phyloP scores from a whole-genome alignment of 1,284 basidiomycete genomes.

The Fomitopsis betulina region DNA sequence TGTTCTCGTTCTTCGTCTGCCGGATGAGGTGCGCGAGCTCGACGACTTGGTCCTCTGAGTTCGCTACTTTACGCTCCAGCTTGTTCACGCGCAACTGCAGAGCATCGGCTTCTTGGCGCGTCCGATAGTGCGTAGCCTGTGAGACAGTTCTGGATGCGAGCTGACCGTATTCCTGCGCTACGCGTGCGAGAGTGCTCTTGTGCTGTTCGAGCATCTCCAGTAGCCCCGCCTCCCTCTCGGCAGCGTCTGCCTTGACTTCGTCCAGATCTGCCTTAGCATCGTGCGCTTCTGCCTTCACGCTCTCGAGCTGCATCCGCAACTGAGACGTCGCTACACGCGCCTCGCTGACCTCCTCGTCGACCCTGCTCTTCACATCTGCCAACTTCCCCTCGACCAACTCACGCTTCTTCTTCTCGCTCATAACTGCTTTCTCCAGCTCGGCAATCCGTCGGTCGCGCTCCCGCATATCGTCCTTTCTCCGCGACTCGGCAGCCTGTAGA shows the following conservation, averaged over 20 bases:
- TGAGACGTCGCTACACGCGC: conserved; percentile 30
- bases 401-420: conserved; percentile 45
- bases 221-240: conserved; percentile 38
- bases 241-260: conserved; percentile 20
- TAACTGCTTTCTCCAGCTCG: conserved; percentile 51
- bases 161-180: conserved; percentile 55
- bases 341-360: conserved; percentile 36
- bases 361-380: conserved; percentile 38
- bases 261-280: conserved; percentile 24
- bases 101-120: conserved; percentile 38
- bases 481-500: conserved; percentile 43
- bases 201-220: conserved; percentile 47
- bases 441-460: conserved; percentile 50
- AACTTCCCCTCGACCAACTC: conserved; percentile 41
- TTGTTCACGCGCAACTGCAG: conserved; percentile 44
- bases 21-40: conserved; percentile 63
- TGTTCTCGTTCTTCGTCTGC: conserved; percentile 48
- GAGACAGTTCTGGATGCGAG: conserved; percentile 50
- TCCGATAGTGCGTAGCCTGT: conserved; percentile 31
- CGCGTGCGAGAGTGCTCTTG: conserved; percentile 37
- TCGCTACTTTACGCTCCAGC: conserved; percentile 62
- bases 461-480: conserved; percentile 46
- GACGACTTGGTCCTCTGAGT: conserved; percentile 60
- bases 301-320: conserved; percentile 34
- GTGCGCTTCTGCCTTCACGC: conserved; percentile 31